Evolutionary conservation across 2,329 filamentous ascomycete genomes (phyloP), one percentile per base, ranked within the genome.

Genomic region (Apiospora koreana): DNA sequence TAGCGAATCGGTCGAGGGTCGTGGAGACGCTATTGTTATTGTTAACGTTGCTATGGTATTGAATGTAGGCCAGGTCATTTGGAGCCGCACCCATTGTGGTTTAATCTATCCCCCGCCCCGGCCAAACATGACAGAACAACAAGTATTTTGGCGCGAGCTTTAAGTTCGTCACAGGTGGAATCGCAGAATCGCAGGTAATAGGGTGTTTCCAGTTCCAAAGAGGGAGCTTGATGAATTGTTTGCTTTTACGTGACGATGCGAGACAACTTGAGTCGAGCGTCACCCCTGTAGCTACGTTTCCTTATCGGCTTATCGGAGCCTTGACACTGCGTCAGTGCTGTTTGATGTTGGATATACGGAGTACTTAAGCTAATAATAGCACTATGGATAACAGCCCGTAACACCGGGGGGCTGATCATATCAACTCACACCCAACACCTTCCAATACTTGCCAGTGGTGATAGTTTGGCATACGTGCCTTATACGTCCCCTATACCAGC

Each of bases 1-100:
- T 64, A 88, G 80, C 3, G 93, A 94, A 72, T 87, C 87, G 76
- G 81, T 81, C 69, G 88, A 89, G 71, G 79, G 79, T 72, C 83
- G 83, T 69, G 76, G 76, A 58, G 80, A 80, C 62, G 69, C 45
- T 68, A n/a, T 62, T n/a, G 54, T n/a, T 9, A 38, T 38, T 14
- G 54, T 62, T 38, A 62, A 35, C 54, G 21, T 23, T 62, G 21
- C 31, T n/a, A 8, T 3, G 54, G 14, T 3, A 6, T 62, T 62
- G 28, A n/a, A 62, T 10, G 21, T 38, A 38, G 31, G 31, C 9
- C 28, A 35, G 50, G 28, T 2, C 54, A n/a, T 38, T n/a, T 2
- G 54, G 21, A n/a, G 28, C 45, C 66, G 35, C 35, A 68, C 66
- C 66, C 66, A 68, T 68, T 68, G 66, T 48, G 35, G 31, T 23